Percentiles rank a stretch among this genome's conserved stretches.
phyloP scores from a whole-genome alignment of 2,329 filamentous ascomycete genomes.

The Stagonosporopsis tanaceti region DNA sequence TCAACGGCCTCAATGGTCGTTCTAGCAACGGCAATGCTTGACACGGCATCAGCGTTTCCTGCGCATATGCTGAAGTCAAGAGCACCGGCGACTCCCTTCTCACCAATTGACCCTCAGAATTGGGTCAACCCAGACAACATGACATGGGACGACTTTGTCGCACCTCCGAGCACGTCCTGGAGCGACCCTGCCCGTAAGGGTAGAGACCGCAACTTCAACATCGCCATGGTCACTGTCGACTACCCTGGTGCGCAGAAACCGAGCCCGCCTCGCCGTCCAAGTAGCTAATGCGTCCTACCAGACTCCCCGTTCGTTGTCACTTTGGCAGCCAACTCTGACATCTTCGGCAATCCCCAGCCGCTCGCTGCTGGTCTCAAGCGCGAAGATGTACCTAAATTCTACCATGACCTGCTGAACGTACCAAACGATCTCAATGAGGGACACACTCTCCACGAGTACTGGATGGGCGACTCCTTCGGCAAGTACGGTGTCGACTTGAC shows the following conservation, averaged over 20 bases:
- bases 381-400: conserved; percentile 59
- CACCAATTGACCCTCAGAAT: conserved; percentile 60
- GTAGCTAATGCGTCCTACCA: background rate
- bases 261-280: background rate
- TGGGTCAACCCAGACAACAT: conserved; percentile 64
- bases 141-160: conserved; percentile 56
- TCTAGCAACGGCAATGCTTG: conserved; percentile 28
- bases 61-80: conserved; percentile 25
- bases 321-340: conserved; percentile 54
- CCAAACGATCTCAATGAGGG: conserved; percentile 60
- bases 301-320: conserved; percentile 61
- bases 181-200: conserved; percentile 56
- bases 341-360: conserved; percentile 61
- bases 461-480: conserved; percentile 65
- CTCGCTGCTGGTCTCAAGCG: conserved; percentile 53
- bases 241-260: conserved; percentile 44
- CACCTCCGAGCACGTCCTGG: conserved; percentile 60
- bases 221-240: conserved; percentile 62
- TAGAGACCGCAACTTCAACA: conserved; percentile 62
- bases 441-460: conserved; percentile 65
- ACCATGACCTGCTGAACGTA: conserved; percentile 60
- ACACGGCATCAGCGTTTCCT: conserved; percentile 25
- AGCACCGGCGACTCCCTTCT: conserved; percentile 54
- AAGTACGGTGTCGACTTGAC: conserved; percentile 63
- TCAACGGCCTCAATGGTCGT: conserved; percentile 24